Evolutionary conservation across 2,329 filamentous ascomycete genomes (phyloP).

Genomic region (Cucurbitaria berberidis): DNA sequence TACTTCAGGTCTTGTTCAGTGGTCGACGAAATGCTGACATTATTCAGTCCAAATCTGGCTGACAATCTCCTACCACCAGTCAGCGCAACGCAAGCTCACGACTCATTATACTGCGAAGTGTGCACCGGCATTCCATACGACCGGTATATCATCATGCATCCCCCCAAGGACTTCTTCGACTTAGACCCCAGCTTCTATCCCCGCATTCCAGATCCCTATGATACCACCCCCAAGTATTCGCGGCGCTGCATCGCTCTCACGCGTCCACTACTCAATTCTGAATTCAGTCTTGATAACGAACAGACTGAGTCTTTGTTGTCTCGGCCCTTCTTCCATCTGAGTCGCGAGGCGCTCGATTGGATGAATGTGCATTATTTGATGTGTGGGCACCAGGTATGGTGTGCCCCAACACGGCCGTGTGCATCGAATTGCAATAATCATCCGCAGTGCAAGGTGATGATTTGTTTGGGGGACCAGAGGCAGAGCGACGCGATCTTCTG

Average conservation of each 20-base stretch:
- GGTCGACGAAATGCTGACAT: neutral
- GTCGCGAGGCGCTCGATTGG: neutral
- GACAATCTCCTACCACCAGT: neutral
- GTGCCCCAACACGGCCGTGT: constrained; percentile 4
- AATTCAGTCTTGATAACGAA: neutral
- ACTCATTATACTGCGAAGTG: constrained; percentile 22
- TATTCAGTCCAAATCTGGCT: neutral
- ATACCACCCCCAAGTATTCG: neutral
- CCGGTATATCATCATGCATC: constrained; percentile 8
- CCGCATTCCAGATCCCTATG: too few species aligned
- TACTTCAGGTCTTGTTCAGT: neutral
- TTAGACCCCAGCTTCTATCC: too few species aligned
- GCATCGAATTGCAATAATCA: constrained; percentile 14
- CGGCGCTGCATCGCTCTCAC: constrained; percentile 18
- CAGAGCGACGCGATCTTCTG: constrained; percentile 15
- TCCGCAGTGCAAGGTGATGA: neutral
- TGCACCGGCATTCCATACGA: constrained; percentile 22
- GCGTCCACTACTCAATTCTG: constrained; percentile 6
- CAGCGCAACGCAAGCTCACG: constrained; percentile 1
- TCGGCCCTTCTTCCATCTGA: constrained; percentile 1
- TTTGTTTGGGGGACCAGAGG: neutral
- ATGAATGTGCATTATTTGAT: constrained; percentile 12
- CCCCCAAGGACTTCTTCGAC: neutral
- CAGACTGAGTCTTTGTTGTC: constrained; percentile 1
- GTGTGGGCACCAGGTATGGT: constrained; percentile 24